Evolutionary conservation across 2,329 filamentous ascomycete genomes (phyloP).

Genomic region (Exophiala alcalophila): DNA sequence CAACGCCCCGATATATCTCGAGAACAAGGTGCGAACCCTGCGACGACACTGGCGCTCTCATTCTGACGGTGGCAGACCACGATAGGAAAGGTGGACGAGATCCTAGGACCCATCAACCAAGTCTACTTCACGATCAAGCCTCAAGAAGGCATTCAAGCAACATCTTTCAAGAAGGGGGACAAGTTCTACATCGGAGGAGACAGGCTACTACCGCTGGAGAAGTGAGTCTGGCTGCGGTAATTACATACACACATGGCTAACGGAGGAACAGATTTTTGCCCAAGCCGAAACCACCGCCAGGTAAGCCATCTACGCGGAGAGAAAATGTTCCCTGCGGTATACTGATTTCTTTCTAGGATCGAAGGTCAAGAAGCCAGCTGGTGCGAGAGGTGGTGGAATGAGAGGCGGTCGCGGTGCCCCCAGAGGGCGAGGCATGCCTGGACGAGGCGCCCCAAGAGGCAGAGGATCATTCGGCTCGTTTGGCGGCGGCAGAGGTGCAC

Average conservation of each 20-base stretch:
- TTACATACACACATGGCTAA: slow-evolving; percentile 30
- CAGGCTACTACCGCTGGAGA: slow-evolving; percentile 91
- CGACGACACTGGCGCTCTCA: background rate
- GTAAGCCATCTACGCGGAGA: slow-evolving; percentile 37
- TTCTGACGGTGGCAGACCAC: slow-evolving; percentile 56
- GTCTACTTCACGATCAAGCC: slow-evolving; percentile 99
- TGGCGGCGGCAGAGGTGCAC: slow-evolving; percentile 30
- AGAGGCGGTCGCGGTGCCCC: slow-evolving; percentile 46
- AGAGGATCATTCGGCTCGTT: slow-evolving; percentile 36
- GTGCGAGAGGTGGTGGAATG: slow-evolving; percentile 46
- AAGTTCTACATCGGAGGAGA: slow-evolving; percentile 95
- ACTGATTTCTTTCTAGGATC: no score
- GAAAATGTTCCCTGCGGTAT: no score
- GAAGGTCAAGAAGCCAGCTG: slow-evolving; percentile 38
- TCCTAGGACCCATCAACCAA: slow-evolving; percentile 95
- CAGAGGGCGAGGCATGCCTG: slow-evolving; percentile 37
- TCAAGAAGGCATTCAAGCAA: slow-evolving; percentile 90
- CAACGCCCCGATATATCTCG: slow-evolving; percentile 97
- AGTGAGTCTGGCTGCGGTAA: slow-evolving; percentile 51
- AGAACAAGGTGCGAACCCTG: slow-evolving; percentile 73
- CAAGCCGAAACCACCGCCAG: slow-evolving; percentile 74
- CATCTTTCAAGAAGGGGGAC: slow-evolving; percentile 92
- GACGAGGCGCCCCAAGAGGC: slow-evolving; percentile 32
- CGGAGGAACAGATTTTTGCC: slow-evolving; percentile 69
- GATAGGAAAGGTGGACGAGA: slow-evolving; percentile 96